Percentiles rank a stretch among this genome's conserved stretches.
Evolutionary conservation across 2,329 filamentous ascomycete species (phyloP).

Genomic region (Leptosphaerulina australis): DNA sequence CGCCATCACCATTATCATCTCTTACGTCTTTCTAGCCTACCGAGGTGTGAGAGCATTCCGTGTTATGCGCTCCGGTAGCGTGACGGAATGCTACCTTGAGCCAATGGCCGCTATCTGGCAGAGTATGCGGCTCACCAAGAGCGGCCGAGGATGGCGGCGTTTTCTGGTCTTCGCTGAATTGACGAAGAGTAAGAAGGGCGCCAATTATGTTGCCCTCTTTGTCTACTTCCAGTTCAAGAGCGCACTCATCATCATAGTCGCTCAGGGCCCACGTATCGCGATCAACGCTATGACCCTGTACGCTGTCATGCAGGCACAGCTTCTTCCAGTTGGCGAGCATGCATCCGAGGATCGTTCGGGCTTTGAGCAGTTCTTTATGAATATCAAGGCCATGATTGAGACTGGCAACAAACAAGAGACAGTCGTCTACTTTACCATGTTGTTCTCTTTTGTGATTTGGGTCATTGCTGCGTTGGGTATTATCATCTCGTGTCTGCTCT

Average conservation of each 20-base stretch:
- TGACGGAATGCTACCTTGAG: conserved; percentile 91
- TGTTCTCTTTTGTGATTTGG: conserved; percentile 91
- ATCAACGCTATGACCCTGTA: conserved; percentile 90
- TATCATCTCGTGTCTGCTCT: conserved; percentile 76
- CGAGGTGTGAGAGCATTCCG: conserved; percentile 80
- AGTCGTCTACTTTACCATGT: conserved; percentile 84
- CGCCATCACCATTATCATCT: conserved; percentile 87
- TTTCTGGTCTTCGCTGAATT: conserved; percentile 92
- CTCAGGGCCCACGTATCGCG: conserved; percentile 88
- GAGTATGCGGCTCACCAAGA: conserved; percentile 72
- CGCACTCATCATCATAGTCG: conserved; percentile 87
- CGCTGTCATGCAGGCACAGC: conserved; percentile 76
- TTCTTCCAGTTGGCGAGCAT: conserved; percentile 67
- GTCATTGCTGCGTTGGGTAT: conserved; percentile 76
- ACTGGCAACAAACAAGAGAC: conserved; percentile 75
- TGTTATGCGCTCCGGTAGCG: conserved; percentile 82
- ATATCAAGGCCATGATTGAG: conserved; percentile 74
- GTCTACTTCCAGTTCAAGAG: conserved; percentile 82
- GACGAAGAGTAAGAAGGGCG: conserved; percentile 89
- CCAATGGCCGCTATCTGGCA: conserved; percentile 83
- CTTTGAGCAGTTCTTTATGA: conserved; percentile 79
- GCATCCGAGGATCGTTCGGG: conserved; percentile 65
- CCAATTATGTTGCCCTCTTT: conserved; percentile 88
- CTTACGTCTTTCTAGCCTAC: conserved; percentile 79
- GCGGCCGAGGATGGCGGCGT: conserved; percentile 79